These are phyloP conservation scores for Lachancea mirantina DNA, from an alignment of 805 yeast species.

Conservation along the genomic window DNA sequence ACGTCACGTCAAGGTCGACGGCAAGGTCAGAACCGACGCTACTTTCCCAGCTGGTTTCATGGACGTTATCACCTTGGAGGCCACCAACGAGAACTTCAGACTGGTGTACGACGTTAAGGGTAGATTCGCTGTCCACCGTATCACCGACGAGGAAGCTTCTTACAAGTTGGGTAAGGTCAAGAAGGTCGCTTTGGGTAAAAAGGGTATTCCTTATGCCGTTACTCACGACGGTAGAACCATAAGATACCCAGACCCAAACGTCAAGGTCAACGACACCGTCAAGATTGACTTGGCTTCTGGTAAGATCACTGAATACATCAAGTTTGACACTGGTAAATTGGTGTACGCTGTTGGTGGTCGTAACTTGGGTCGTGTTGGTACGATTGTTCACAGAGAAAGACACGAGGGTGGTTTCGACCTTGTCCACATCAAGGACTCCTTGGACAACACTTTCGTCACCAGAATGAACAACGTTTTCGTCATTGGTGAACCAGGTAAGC, in stretches of 20 bases:
- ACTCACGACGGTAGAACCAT: slow-evolving; percentile 99
- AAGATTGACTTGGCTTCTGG: slow-evolving; percentile 95
- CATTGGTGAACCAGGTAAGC: slow-evolving; percentile 93
- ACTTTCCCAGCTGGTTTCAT: slow-evolving; percentile 99
- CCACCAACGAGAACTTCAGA: slow-evolving; percentile 99
- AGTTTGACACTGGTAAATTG: slow-evolving; percentile 87
- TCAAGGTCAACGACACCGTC: slow-evolving; percentile 97
- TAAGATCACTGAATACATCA: slow-evolving; percentile 82
- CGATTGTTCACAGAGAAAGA: slow-evolving; percentile 90
- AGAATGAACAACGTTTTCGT: slow-evolving; percentile 90
- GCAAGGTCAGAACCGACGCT: slow-evolving; percentile 98
- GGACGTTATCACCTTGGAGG: slow-evolving; percentile 96
- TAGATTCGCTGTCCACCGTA: slow-evolving; percentile 99
- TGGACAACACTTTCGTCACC: slow-evolving; percentile 93
- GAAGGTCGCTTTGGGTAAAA: slow-evolving; percentile 97
- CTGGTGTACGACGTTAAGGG: slow-evolving; percentile 97
- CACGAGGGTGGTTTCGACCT: slow-evolving; percentile 98
- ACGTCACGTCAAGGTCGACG: slow-evolving; percentile 97
- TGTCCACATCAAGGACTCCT: slow-evolving; percentile 91
- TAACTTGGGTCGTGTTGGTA: slow-evolving; percentile 97
- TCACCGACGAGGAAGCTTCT: slow-evolving; percentile 96
- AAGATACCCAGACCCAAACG: slow-evolving; percentile 98
- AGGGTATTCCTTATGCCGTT: slow-evolving; percentile 95
- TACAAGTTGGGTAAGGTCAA: slow-evolving; percentile 98
- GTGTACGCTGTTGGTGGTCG: slow-evolving; percentile 97